Conservation (phyloP, 108 stramenopile species). For the Cyclotella atomus region DNA sequence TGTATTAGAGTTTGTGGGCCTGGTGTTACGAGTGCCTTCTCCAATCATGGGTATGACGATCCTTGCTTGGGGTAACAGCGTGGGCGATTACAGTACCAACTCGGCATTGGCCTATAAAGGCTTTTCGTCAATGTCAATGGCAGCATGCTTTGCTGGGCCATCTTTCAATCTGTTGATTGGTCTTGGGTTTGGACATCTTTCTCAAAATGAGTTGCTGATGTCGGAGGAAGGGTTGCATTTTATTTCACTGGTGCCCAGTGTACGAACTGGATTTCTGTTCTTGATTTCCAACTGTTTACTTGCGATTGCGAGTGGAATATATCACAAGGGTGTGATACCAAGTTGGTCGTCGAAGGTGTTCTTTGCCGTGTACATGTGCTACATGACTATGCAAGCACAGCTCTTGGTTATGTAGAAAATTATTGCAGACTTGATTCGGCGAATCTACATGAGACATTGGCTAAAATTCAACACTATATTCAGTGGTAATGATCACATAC, state of each 20-base stretch:
- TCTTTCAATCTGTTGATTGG: slow-evolving; percentile 92
- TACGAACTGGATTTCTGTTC: slow-evolving; percentile 17
- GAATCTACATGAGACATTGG: too few species aligned
- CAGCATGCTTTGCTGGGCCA: slow-evolving; percentile 93
- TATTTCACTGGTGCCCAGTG: slow-evolving; percentile 21
- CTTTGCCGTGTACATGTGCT: slow-evolving; percentile 14
- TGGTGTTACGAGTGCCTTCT: slow-evolving; percentile 71
- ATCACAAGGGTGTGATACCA: slow-evolving; percentile 14
- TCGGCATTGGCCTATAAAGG: slow-evolving; percentile 92
- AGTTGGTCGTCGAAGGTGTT: slow-evolving; percentile 12
- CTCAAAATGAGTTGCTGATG: slow-evolving; percentile 31
- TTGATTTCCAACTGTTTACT: slow-evolving; percentile 16
- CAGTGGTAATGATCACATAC: too few species aligned
- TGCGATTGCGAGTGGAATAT: slow-evolving; percentile 10
- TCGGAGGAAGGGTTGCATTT: slow-evolving; percentile 11
- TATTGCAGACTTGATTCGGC: neutral
- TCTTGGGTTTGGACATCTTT: slow-evolving; percentile 63
- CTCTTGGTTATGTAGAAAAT: neutral
- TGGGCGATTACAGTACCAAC: slow-evolving; percentile 91
- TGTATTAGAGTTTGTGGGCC: slow-evolving; percentile 79
- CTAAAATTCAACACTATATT: too few species aligned
- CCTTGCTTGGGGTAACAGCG: slow-evolving; percentile 92
- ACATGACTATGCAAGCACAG: slow-evolving; percentile 19
- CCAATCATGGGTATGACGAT: slow-evolving; percentile 90
- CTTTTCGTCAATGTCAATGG: slow-evolving; percentile 78